Evolutionary conservation across 257 asterid genomes (phyloP).

Genomic region (Scutellaria minor): DNA sequence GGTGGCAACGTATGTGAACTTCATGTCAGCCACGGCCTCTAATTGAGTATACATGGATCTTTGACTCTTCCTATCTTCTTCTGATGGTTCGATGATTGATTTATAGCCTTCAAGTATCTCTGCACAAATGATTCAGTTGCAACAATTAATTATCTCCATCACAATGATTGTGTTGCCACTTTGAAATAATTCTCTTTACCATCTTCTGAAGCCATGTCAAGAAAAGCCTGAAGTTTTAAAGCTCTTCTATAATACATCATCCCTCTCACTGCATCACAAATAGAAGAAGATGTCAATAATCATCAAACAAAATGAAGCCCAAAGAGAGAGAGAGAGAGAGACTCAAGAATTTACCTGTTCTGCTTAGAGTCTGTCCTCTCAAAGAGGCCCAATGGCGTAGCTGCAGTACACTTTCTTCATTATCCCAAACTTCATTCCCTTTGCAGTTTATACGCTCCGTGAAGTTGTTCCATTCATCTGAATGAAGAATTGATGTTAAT

Average conservation of each 20-base stretch:
- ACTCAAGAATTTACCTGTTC: constrained; percentile 65
- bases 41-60: constrained; percentile 87
- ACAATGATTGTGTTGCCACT: constrained; percentile 26
- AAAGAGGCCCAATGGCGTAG: constrained; percentile 99
- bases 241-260: constrained; percentile 99
- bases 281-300: not conserved
- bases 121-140: constrained; percentile 43
- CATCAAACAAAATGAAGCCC: constrained; percentile 25
- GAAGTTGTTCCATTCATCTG: constrained; percentile 98
- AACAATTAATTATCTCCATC: constrained; percentile 30
- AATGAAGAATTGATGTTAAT: constrained; percentile 31
- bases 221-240: constrained; percentile 97
- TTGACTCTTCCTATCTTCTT: constrained; percentile 85
- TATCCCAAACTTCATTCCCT: constrained; percentile 73
- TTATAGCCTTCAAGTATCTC: constrained; percentile 90
- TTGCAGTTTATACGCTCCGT: constrained; percentile 89
- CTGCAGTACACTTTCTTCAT: constrained; percentile 84
- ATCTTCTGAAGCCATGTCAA: constrained; percentile 90
- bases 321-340: constrained; percentile 11
- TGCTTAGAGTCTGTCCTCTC: constrained; percentile 96
- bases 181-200: constrained; percentile 50
- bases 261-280: constrained; percentile 80
- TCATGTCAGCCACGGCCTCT: constrained; percentile 99
- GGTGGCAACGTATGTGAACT: constrained; percentile 95
- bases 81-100: constrained; percentile 68